Evolutionary conservation across 1,284 basidiomycete species (phyloP).

Genomic region (Cutaneotrichosporon spelunceum): DNA sequence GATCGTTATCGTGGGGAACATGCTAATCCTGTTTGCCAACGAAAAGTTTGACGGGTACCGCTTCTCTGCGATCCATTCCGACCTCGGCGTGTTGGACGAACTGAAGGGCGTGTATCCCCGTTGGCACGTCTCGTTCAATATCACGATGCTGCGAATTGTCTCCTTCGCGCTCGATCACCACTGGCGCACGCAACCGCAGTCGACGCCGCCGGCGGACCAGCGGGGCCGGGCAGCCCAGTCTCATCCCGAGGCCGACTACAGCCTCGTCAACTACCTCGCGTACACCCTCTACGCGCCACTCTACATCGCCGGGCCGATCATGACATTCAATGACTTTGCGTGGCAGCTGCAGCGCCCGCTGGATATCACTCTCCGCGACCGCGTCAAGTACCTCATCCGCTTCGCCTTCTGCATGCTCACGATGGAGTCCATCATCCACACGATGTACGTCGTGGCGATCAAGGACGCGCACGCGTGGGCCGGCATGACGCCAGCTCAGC

Average conservation of each 20-base stretch:
- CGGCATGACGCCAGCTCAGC: slow-evolving; percentile 70
- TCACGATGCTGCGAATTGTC: slow-evolving; percentile 90
- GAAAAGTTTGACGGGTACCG: slow-evolving; percentile 74
- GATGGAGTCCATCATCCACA: slow-evolving; percentile 90
- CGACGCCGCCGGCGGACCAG: slow-evolving; percentile 28
- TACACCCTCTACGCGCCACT: slow-evolving; percentile 88
- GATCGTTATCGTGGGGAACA: slow-evolving; percentile 65
- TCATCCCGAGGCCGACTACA: slow-evolving; percentile 58
- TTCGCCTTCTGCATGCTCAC: slow-evolving; percentile 71
- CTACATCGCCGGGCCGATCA: slow-evolving; percentile 94
- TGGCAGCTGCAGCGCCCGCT: slow-evolving; percentile 61
- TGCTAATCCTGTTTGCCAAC: slow-evolving; percentile 69
- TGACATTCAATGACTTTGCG: slow-evolving; percentile 92
- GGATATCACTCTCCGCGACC: slow-evolving; percentile 49
- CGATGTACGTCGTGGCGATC: slow-evolving; percentile 95
- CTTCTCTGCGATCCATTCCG: slow-evolving; percentile 60
- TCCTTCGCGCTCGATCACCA: slow-evolving; percentile 91
- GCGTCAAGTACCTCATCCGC: slow-evolving; percentile 63
- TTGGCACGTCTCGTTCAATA: slow-evolving; percentile 95
- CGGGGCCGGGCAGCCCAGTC: slow-evolving; percentile 57
- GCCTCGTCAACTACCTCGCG: slow-evolving; percentile 61
- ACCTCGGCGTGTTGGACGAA: slow-evolving; percentile 61
- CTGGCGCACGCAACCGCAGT: slow-evolving; percentile 59
- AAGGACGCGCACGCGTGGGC: slow-evolving; percentile 69
- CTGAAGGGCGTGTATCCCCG: slow-evolving; percentile 67